Evolutionary conservation across 2,329 filamentous ascomycete genomes (phyloP).

Genomic region (Phialophora verrucosa): DNA sequence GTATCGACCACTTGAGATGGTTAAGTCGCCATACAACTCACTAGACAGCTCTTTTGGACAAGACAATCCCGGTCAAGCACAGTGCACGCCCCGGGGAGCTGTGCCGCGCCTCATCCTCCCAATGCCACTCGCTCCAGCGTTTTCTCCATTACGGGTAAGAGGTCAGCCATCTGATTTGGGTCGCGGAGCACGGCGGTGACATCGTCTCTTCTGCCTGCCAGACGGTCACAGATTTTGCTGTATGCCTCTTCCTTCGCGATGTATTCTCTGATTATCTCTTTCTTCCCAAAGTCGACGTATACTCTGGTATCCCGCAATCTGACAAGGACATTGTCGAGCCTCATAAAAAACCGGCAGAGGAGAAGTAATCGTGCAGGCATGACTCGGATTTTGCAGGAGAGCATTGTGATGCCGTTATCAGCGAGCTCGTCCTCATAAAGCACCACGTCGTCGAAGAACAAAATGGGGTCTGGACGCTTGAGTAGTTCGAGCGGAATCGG

Average conservation of each 20-base stretch:
- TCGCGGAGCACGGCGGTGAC: conserved; percentile 78
- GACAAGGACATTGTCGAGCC: conserved; percentile 86
- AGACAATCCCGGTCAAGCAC: not conserved
- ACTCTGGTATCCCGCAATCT: conserved; percentile 87
- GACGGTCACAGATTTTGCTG: conserved; percentile 73
- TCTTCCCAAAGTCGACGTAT: conserved; percentile 83
- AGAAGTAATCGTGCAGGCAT: conserved; percentile 89
- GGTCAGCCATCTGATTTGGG: conserved; percentile 72
- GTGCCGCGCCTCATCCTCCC: conserved; percentile 28
- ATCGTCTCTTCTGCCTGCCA: conserved; percentile 69
- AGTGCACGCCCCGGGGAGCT: not conserved
- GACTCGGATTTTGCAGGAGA: conserved; percentile 89
- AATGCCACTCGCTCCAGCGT: conserved; percentile 62
- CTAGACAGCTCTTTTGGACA: not conserved
- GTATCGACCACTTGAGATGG: not conserved
- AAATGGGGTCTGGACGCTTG: conserved; percentile 86
- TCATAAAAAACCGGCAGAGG: conserved; percentile 86
- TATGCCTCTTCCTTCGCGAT: conserved; percentile 84
- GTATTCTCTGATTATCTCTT: conserved; percentile 85
- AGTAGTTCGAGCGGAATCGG: conserved; percentile 84
- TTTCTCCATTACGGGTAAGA: conserved; percentile 74
- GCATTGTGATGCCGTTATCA: conserved; percentile 91
- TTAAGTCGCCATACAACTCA: not conserved
- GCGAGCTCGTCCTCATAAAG: conserved; percentile 97
- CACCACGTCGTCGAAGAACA: conserved; percentile 96